Conservation (phyloP, 805 yeast species). For the Brettanomyces sp. region DNA sequence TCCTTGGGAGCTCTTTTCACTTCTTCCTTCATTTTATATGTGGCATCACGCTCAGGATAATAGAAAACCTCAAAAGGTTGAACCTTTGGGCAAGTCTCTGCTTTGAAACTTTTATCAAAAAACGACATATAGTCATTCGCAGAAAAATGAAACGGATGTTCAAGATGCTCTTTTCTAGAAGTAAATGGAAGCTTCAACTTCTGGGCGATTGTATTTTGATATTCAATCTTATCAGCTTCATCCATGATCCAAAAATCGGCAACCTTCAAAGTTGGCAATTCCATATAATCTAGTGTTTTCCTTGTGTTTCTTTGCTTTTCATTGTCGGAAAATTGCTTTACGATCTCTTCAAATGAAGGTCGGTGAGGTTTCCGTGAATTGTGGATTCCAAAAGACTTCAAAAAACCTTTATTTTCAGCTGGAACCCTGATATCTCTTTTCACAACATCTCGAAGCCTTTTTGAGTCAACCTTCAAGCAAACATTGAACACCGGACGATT, state of each 20-base stretch:
- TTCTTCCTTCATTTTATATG: neutral
- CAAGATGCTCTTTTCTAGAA: neutral
- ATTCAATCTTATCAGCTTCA: neutral
- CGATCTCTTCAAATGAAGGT: no score
- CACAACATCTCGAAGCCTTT: conserved; percentile 2
- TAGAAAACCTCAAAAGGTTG: neutral
- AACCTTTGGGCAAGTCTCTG: neutral
- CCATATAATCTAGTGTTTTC: conserved; percentile 22
- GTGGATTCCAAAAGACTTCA: no score
- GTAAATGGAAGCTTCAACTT: no score
- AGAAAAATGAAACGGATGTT: no score
- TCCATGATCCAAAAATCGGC: conserved; percentile 27
- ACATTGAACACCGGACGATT: conserved; percentile 8
- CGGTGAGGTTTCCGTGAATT: no score
- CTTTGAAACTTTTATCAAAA: neutral
- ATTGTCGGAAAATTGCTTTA: conserved; percentile 5
- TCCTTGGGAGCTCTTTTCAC: conserved; percentile 5
- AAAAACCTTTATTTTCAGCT: no score
- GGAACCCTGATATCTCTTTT: no score
- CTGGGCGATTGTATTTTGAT: no score
- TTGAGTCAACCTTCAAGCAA: conserved; percentile 8
- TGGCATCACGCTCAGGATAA: neutral
- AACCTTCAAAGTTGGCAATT: conserved; percentile 23
- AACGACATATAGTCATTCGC: neutral
- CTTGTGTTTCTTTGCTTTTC: conserved; percentile 9